Percentiles rank a stretch among this genome's conserved stretches.
phyloP scores from a whole-genome alignment of 1,139 yeast species.

The Meyerozyma athensensis region DNA sequence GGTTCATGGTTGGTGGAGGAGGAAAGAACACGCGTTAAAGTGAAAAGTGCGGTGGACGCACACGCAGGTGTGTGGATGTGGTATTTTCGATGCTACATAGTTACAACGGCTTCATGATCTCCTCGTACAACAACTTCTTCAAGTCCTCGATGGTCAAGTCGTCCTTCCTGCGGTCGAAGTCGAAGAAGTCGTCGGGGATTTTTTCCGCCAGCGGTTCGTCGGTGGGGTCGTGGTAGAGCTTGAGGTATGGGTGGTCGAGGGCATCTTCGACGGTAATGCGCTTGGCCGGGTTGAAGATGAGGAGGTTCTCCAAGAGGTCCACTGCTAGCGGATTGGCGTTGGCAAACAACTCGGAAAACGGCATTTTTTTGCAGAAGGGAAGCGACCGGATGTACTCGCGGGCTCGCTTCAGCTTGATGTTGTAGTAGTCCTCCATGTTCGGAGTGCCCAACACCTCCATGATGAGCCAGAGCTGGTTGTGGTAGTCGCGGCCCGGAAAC shows the following conservation, averaged over 20 bases:
- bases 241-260: constrained; percentile 74
- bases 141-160: constrained; percentile 65
- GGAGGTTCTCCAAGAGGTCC: constrained; percentile 69
- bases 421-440: constrained; percentile 68
- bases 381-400: constrained; percentile 76
- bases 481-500: constrained; percentile 93
- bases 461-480: constrained; percentile 81
- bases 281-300: constrained; percentile 75
- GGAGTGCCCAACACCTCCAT: constrained; percentile 93
- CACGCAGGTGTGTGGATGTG: neutral
- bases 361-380: constrained; percentile 58
- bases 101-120: constrained; percentile 38
- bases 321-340: constrained; percentile 63
- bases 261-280: constrained; percentile 81
- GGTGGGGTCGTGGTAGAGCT: constrained; percentile 71
- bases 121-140: constrained; percentile 64
- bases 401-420: constrained; percentile 80
- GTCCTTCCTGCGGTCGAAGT: constrained; percentile 73
- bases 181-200: constrained; percentile 74
- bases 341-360: constrained; percentile 52
- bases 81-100: neutral
- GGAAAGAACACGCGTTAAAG: constrained; percentile 1
- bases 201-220: constrained; percentile 81
- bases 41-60: neutral
- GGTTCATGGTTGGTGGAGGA: neutral